Percentiles rank a stretch among this genome's conserved stretches.
These are phyloP conservation scores for Marasmius fiardii DNA, from an alignment of 1,284 basidiomycete species.

Conservation along the genomic window DNA sequence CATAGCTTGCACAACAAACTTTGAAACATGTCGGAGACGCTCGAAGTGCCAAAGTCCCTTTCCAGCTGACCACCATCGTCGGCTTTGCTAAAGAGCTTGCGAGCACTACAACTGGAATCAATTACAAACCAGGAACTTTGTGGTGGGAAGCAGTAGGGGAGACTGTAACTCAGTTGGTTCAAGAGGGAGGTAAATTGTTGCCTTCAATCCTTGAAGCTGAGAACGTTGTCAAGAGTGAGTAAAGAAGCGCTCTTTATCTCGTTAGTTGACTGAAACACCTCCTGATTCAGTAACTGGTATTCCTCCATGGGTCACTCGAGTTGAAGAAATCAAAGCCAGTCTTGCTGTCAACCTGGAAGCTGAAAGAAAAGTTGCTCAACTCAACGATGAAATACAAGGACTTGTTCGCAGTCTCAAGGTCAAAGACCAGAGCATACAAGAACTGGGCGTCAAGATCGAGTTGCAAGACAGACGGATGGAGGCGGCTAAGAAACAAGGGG, in stretches of 20 bases:
- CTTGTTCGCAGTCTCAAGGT: conserved; percentile 80
- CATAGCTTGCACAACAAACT: conserved; percentile 81
- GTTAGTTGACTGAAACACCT: conserved; percentile 3
- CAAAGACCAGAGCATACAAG: conserved; percentile 89
- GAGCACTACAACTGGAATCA: conserved; percentile 67
- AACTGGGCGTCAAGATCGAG: conserved; percentile 89
- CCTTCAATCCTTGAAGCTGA: conserved; percentile 74
- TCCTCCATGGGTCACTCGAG: conserved; percentile 87
- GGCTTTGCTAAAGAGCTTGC: conserved; percentile 73
- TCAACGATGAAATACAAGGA: conserved; percentile 88
- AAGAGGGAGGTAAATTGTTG: conserved; percentile 68
- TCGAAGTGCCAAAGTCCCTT: conserved; percentile 69
- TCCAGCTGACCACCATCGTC: conserved; percentile 73
- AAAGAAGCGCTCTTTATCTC: neutral
- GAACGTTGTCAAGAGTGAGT: conserved; percentile 75
- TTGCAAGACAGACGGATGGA: conserved; percentile 93
- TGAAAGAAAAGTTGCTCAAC: conserved; percentile 80
- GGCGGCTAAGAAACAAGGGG: conserved; percentile 83
- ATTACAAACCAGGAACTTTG: conserved; percentile 56
- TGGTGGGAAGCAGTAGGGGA: conserved; percentile 78
- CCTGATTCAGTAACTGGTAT: conserved; percentile 60
- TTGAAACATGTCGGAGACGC: conserved; percentile 78
- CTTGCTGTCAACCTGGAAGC: conserved; percentile 89
- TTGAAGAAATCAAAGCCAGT: conserved; percentile 82
- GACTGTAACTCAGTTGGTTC: conserved; percentile 65